Evolutionary conservation across 805 yeast genomes (phyloP).

Genomic region (Saccharomycopsis babjevae): DNA sequence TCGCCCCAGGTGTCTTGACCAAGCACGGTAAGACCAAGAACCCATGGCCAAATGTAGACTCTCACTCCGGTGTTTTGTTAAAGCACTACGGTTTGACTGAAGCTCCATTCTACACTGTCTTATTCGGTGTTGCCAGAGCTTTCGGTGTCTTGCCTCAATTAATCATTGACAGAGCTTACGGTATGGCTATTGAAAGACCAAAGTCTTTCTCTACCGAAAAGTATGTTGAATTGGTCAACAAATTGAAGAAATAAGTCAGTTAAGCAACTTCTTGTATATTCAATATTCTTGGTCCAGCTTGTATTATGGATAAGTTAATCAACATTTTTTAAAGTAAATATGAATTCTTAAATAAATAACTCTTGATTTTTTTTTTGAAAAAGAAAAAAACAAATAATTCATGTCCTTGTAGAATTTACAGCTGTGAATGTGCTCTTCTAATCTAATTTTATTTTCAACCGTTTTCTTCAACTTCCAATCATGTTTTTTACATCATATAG

Average conservation of each 20-base stretch:
- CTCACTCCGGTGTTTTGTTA: slow-evolving; percentile 76
- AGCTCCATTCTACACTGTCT: slow-evolving; percentile 74
- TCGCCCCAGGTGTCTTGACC: slow-evolving; percentile 72
- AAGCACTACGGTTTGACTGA: slow-evolving; percentile 81
- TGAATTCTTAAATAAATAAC: not conserved
- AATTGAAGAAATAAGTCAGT: slow-evolving; percentile 20
- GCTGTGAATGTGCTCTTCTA: too few species aligned
- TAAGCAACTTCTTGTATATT: not conserved
- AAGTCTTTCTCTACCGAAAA: slow-evolving; percentile 90
- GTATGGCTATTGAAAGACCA: slow-evolving; percentile 80
- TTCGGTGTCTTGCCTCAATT: slow-evolving; percentile 79
- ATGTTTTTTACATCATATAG: too few species aligned
- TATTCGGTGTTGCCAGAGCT: slow-evolving; percentile 82
- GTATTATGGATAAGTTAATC: not conserved
- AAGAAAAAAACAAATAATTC: too few species aligned
- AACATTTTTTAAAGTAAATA: not conserved
- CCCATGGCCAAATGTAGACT: slow-evolving; percentile 90
- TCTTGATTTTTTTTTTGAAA: too few species aligned
- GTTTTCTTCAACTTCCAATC: too few species aligned
- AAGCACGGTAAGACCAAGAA: slow-evolving; percentile 85
- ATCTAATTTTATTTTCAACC: too few species aligned
- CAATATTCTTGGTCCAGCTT: not conserved
- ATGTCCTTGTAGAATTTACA: too few species aligned
- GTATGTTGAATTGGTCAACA: slow-evolving; percentile 69
- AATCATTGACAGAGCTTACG: slow-evolving; percentile 75